Evolutionary conservation across 2,329 filamentous ascomycete genomes (phyloP), one percentile per base, ranked within the genome.

Genomic region (Sodiomyces alkalinus): DNA sequence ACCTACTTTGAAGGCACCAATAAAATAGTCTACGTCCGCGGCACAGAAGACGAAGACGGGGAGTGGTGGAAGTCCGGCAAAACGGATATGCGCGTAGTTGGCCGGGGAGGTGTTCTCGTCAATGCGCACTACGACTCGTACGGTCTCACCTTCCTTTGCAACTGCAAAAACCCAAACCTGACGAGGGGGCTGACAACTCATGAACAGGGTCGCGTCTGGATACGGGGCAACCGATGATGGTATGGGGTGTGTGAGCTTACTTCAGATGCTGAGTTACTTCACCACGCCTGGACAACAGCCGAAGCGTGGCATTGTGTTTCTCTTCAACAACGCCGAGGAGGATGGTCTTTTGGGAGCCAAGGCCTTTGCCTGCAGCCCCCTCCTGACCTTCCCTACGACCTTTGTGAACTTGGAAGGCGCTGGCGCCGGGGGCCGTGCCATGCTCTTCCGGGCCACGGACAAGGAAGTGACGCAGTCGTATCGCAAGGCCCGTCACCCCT

Each of bases 371-470:
- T 74, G 83, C 39, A 83, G 86, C 47, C 80, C 85, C 0, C 62
- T 93, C 37, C 73, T 82, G 8, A 72, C 71, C 29, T 80, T 92
- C 32, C 69, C 82, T 7, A 80, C 86, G 45, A 83, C 82, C 0
- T 96, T 98, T 46, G 60, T 96, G 39, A 98, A 98, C 41, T 69
- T 98, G 11, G 90, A 98, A 52, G 90, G 90, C 9, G 87, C 87
- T 22, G 90, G 87, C 27, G 87, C 87, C 9, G 90, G 90, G 8
- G 86, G 87, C 1, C 69, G 83, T 33, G 86, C 87, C 4, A 78
- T 79, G 8, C 60, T 96, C 3, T 96, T 98, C 55, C 72, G 90
- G 33, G 78, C 77, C 29, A 87, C 86, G 0, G 90, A 96, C 50
- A 70, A 77, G 3, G 79, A 94, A 51, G 76, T 92, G 15, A 87